Evolutionary conservation across 2,329 filamentous ascomycete genomes (phyloP).

Genomic region (Fusarium metavorans): DNA sequence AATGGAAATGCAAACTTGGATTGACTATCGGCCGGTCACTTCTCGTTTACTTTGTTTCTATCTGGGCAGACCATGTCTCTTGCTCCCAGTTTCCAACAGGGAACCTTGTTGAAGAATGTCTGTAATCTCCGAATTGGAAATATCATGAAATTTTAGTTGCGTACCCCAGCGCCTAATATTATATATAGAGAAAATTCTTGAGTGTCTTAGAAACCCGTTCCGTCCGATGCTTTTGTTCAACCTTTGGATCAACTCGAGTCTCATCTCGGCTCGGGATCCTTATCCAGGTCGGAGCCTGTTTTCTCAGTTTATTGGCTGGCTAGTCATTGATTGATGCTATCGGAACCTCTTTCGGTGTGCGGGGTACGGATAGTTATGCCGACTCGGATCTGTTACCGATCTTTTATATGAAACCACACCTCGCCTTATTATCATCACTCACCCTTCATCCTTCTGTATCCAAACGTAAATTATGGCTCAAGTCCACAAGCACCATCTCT

Average conservation of each 20-base stretch:
- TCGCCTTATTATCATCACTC: neutral
- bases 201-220: neutral
- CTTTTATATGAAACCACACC: neutral
- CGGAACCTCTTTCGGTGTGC: neutral
- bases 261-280: neutral
- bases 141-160: neutral
- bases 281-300: neutral
- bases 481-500: slow-evolving; percentile 54
- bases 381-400: slow-evolving; percentile 25
- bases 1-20: neutral
- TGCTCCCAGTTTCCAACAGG: neutral
- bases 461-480: slow-evolving; percentile 22
- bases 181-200: neutral
- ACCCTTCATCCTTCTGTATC: too few relatives aligned
- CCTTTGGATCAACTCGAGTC: neutral
- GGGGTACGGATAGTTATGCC: slow-evolving; percentile 10
- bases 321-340: neutral
- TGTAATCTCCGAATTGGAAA: neutral
- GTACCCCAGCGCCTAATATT: neutral
- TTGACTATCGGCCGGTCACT: neutral
- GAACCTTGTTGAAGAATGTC: neutral
- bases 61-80: neutral
- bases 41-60: neutral
- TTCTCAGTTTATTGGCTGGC: neutral
- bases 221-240: neutral